These are phyloP conservation scores for Clarireedia monteithiana DNA, from an alignment of 2,329 filamentous ascomycete species.

Conservation along the genomic window DNA sequence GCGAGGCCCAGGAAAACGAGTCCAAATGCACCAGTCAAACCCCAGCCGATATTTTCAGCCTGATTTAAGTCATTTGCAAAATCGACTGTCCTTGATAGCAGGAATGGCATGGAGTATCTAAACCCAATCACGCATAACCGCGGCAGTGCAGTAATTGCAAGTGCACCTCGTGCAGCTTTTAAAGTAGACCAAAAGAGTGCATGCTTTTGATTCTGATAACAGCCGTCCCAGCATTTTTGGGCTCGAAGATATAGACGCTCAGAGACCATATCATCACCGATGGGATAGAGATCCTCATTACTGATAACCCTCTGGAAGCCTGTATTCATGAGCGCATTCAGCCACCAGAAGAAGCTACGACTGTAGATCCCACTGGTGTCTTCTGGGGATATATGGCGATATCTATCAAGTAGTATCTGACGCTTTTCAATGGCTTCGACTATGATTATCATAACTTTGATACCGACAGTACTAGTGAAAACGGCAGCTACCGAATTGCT, in stretches of 20 bases:
- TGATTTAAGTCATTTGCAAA: constrained; percentile 8
- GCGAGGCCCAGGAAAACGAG: constrained; percentile 25
- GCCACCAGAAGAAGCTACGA: constrained; percentile 34
- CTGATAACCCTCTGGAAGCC: constrained; percentile 32
- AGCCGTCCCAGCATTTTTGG: constrained; percentile 13
- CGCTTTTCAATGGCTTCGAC: constrained; percentile 36
- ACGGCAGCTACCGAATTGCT: constrained; percentile 28
- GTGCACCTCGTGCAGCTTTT: constrained; percentile 13
- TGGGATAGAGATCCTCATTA: constrained; percentile 30
- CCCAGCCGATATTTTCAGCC: constrained; percentile 14
- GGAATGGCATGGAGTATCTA: constrained; percentile 16
- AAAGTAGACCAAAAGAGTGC: constrained; percentile 20
- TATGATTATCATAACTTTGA: constrained; percentile 29
- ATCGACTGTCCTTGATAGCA: constrained; percentile 11
- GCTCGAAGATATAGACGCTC: constrained; percentile 8
- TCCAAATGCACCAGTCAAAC: constrained; percentile 16
- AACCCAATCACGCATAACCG: constrained; percentile 14
- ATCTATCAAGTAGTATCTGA: constrained; percentile 25
- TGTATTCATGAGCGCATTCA: constrained; percentile 31
- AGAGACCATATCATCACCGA: constrained; percentile 27
- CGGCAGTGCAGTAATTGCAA: constrained; percentile 11
- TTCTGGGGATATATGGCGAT: constrained; percentile 31
- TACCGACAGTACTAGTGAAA: constrained; percentile 30
- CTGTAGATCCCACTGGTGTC: constrained; percentile 33
- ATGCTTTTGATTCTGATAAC: constrained; percentile 4